Conservation (phyloP, 495 filamentous ascomycete species). For the Penicillium mononematosum region DNA sequence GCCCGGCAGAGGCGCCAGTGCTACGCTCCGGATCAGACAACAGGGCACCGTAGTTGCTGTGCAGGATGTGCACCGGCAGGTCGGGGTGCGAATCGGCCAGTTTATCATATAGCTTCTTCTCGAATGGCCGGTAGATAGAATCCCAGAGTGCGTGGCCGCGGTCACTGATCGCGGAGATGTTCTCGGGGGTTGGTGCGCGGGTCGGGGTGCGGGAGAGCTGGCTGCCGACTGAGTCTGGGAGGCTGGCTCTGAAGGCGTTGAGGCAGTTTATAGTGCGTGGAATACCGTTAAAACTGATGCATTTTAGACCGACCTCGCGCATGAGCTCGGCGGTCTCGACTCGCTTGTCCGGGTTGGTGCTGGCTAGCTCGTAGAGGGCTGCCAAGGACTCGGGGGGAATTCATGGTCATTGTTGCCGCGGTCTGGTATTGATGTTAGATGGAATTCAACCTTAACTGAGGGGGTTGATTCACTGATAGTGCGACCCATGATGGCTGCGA, state of each 20-base stretch:
- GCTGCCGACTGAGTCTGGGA: conserved; percentile 40
- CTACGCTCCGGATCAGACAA: conserved; percentile 64
- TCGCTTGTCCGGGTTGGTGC: conserved; percentile 33
- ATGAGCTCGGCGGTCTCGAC: conserved; percentile 69
- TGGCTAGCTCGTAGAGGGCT: conserved; percentile 53
- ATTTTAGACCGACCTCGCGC: conserved; percentile 77
- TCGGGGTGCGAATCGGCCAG: conserved; percentile 71
- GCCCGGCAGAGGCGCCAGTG: conserved; percentile 52
- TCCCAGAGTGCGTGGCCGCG: conserved; percentile 67
- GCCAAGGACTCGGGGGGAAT: conserved; percentile 64
- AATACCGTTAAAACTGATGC: conserved; percentile 82
- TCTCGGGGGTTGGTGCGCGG: conserved; percentile 32
- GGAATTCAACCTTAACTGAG: not conserved
- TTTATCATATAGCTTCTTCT: conserved; percentile 63
- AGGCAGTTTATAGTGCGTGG: conserved; percentile 79
- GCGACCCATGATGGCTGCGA: conserved; percentile 63
- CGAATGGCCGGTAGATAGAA: conserved; percentile 69
- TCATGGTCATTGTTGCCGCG: conserved; percentile 72
- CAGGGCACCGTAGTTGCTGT: conserved; percentile 66
- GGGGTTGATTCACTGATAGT: conserved; percentile 51
- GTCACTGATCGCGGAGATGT: conserved; percentile 48
- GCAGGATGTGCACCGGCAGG: conserved; percentile 72
- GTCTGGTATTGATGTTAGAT: conserved; percentile 41
- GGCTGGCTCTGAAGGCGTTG: conserved; percentile 57
- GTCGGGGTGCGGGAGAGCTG: conserved; percentile 24